phyloP scores from a whole-genome alignment of 768 basidiomycete genomes.

The Cystobasidium onofrii region DNA sequence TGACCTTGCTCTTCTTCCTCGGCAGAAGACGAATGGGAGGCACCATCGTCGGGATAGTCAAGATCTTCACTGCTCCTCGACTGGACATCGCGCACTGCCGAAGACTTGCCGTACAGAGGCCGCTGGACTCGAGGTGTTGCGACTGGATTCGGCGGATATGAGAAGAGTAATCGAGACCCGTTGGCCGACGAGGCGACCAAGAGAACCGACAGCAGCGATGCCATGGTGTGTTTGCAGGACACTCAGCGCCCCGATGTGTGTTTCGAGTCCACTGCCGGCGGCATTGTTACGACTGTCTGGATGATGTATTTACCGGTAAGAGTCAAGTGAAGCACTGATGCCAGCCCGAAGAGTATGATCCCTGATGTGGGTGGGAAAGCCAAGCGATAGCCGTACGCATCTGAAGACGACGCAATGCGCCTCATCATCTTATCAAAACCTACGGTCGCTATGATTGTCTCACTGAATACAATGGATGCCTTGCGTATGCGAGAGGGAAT shows the following conservation, averaged over 20 bases:
- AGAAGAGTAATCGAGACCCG: slow-evolving; percentile 37
- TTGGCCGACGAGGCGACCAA: slow-evolving; percentile 36
- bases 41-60: background rate
- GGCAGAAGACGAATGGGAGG: background rate
- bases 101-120: slow-evolving; percentile 37
- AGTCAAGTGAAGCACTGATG: too few species aligned
- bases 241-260: background rate
- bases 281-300: too few species aligned
- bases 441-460: too few species aligned
- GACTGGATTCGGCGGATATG: slow-evolving; percentile 37
- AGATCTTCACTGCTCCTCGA: slow-evolving; percentile 11
- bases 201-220: slow-evolving; percentile 38
- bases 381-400: too few species aligned
- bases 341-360: too few species aligned
- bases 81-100: slow-evolving; percentile 13
- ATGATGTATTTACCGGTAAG: too few species aligned
- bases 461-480: too few species aligned
- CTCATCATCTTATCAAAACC: too few species aligned
- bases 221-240: slow-evolving; percentile 1
- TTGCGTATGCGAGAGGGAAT: too few species aligned
- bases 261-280: too few species aligned
- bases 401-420: too few species aligned
- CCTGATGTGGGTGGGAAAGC: too few species aligned
- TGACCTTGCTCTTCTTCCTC: background rate
- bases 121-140: slow-evolving; percentile 37